Evolutionary conservation across 345 rosid species (phyloP), one percentile per base, ranked within the genome.

Genomic region (Eucalyptus virginea): DNA sequence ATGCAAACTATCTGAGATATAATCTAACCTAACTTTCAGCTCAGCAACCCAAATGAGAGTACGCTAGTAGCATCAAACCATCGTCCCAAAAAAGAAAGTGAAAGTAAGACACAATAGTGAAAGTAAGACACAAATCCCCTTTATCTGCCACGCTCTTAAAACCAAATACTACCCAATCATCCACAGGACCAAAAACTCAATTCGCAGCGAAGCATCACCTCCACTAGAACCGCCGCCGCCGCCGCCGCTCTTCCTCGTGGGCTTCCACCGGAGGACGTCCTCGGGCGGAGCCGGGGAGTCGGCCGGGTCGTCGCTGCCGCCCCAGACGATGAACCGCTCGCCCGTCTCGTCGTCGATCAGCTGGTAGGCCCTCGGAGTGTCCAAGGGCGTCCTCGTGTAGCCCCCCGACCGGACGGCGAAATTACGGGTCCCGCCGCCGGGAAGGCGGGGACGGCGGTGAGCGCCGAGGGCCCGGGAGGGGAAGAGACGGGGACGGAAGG

Each of bases 281-380:
- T 91, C 86, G 15, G 93, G 86, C 87, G 94, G 93, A 51, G 87
- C 58, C 37, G 83, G 85, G 44, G 91, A 65, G 86, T 86, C 90
- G 69, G 19, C 89, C 86, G 90, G 92, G 58, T 88, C 89, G 19
- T 90, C 93, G 65, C 67, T 62, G 83, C 88, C 94, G 19, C 93
- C 94, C 93, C 93, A 91, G 49, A 94, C 92, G 34, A 94, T 91
- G 91, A 94, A 91, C 34, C 94, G 93, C 37, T 94, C 94, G 2
- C 94, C 95, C 24, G 92, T 93, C 67, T 91, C 91, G 9, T 95
- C 92, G 91, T 93, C 88, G 37, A 91, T 77, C 40, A 92, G 92
- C 72, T 91, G 90, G 65, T 88, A 91, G 44, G 95, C 94, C 52
- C 93, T 90, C 23, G 93, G 65, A 56, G 94, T 90, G 87, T 92